Evolutionary conservation across 169 alveolate species (phyloP).

Genomic region (Plasmodium ovale): DNA sequence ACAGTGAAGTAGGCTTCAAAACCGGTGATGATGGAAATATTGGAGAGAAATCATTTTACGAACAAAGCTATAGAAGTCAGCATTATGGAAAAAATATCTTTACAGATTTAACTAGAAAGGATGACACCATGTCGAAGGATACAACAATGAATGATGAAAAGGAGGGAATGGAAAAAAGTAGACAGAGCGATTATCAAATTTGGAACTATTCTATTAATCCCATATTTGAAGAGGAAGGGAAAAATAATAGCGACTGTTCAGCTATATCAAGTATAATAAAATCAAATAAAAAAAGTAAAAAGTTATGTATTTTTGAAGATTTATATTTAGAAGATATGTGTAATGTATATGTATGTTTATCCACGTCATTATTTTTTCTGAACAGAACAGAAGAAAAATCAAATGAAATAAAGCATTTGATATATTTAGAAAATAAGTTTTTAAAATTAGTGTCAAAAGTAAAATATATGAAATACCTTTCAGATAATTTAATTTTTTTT

Average conservation of each 20-base stretch:
- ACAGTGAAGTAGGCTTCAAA: no score
- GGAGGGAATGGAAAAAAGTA: background rate
- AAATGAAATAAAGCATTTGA: conserved; percentile 41
- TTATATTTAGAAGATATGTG: conserved; percentile 48
- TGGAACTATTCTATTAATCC: background rate
- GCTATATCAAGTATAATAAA: conserved; percentile 30
- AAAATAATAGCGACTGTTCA: conserved; percentile 3
- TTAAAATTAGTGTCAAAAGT: conserved; percentile 27
- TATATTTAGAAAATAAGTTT: conserved; percentile 45
- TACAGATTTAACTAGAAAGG: background rate
- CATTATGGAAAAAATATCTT: no score
- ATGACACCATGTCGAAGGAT: background rate
- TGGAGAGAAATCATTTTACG: no score
- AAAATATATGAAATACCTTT: conserved; percentile 63
- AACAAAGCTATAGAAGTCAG: no score
- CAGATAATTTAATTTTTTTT: conserved; percentile 55
- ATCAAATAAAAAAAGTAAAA: conserved; percentile 2
- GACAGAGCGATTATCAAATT: no score
- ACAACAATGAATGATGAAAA: background rate
- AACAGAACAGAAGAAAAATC: conserved; percentile 58
- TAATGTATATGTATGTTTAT: conserved; percentile 38
- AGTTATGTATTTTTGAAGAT: conserved; percentile 24
- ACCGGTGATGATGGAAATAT: no score
- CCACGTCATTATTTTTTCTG: conserved; percentile 38
- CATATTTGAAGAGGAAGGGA: background rate